Percentiles rank a stretch among this genome's conserved stretches.
phyloP scores from a whole-genome alignment of 805 yeast genomes.

The Zygotorulaspora danielsina region DNA sequence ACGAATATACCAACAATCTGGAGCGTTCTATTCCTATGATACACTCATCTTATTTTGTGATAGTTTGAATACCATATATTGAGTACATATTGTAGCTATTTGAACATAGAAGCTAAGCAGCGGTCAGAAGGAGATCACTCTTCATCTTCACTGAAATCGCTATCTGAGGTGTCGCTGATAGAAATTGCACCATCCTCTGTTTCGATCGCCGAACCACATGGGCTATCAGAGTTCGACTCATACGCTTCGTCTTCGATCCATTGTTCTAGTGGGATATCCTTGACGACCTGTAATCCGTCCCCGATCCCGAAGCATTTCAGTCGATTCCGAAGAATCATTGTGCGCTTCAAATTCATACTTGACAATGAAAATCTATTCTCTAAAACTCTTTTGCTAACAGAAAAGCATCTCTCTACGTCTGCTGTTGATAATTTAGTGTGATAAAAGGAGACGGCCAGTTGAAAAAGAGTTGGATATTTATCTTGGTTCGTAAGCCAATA shows the following conservation, averaged over 20 bases:
- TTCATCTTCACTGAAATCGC: conserved; percentile 6
- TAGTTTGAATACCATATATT: too few relatives aligned
- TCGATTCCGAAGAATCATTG: conserved; percentile 15
- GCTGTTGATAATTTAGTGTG: conserved; percentile 14
- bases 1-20: not conserved
- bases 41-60: not conserved
- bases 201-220: not conserved
- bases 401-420: conserved; percentile 13
- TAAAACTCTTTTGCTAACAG: conserved; percentile 10
- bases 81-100: too few relatives aligned
- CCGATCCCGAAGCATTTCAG: conserved; percentile 14
- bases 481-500: conserved; percentile 18
- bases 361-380: conserved; percentile 11
- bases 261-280: conserved; percentile 11
- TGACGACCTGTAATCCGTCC: conserved; percentile 7
- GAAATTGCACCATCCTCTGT: conserved; percentile 1
- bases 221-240: not conserved
- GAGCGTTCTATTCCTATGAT: not conserved
- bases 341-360: conserved; percentile 13
- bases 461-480: conserved; percentile 10
- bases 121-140: not conserved
- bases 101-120: not conserved
- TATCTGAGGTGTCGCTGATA: conserved; percentile 2
- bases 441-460: conserved; percentile 12
- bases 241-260: conserved; percentile 14